phyloP scores from a whole-genome alignment of 306 rosid species.

The Glycine soja region DNA sequence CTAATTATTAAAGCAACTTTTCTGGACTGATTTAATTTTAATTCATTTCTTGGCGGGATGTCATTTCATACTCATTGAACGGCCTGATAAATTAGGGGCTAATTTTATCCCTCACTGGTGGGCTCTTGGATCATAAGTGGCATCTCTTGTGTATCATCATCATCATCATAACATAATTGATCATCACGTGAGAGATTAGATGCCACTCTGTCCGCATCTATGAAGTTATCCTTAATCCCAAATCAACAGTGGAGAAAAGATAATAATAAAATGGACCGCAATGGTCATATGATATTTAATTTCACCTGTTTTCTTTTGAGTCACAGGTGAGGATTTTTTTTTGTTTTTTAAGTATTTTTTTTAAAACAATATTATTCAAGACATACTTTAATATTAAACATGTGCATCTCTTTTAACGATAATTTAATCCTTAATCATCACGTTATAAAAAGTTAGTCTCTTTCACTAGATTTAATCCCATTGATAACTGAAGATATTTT shows the following conservation, averaged over 20 bases:
- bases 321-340: slow-evolving; percentile 11
- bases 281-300: not conserved
- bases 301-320: slow-evolving; percentile 18
- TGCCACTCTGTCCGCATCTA: slow-evolving; percentile 39
- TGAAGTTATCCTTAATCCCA: slow-evolving; percentile 24
- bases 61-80: slow-evolving; percentile 33
- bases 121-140: slow-evolving; percentile 23
- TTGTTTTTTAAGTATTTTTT: too few relatives aligned
- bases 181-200: slow-evolving; percentile 41
- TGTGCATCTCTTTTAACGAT: too few relatives aligned
- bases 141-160: slow-evolving; percentile 30
- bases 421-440: too few relatives aligned
- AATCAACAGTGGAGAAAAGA: slow-evolving; percentile 19
- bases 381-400: too few relatives aligned
- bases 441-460: too few relatives aligned
- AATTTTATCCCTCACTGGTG: not conserved
- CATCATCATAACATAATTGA: slow-evolving; percentile 42
- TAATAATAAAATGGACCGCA: not conserved
- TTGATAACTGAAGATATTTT: not conserved
- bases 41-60: slow-evolving; percentile 34
- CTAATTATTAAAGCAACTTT: slow-evolving; percentile 41
- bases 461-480: too few relatives aligned
- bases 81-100: slow-evolving; percentile 1
- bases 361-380: too few relatives aligned
- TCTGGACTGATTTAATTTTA: not conserved